phyloP scores from a whole-genome alignment of 345 rosid genomes.

The Citrus maxima region DNA sequence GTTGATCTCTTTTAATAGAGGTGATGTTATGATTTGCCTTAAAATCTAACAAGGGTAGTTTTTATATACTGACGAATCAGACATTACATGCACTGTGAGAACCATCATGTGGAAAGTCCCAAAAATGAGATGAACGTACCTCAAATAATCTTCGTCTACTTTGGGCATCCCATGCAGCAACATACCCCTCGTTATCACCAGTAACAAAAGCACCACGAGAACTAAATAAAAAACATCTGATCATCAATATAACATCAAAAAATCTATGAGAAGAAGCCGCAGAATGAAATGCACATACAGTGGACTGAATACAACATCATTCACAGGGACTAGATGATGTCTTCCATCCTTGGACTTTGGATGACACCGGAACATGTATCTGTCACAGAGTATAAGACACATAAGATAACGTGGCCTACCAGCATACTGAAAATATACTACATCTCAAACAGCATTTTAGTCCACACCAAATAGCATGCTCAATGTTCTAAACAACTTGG shows the following conservation, averaged over 20 bases:
- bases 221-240: conserved; percentile 32
- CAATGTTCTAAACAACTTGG: neutral
- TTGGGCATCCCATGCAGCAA: conserved; percentile 63
- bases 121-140: conserved; percentile 30
- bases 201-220: conserved; percentile 56
- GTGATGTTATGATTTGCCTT: neutral
- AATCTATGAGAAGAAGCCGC: conserved; percentile 10
- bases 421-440: neutral
- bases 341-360: conserved; percentile 68
- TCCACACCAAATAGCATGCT: neutral
- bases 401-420: neutral
- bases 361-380: conserved; percentile 74
- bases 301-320: conserved; percentile 66
- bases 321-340: conserved; percentile 52
- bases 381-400: conserved; percentile 24
- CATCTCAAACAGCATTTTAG: neutral
- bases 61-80: no score
- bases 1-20: neutral
- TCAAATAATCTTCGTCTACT: conserved; percentile 64
- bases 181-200: conserved; percentile 75
- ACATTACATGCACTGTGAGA: neutral
- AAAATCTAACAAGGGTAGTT: no score
- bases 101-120: neutral
- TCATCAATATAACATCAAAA: conserved; percentile 15
- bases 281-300: conserved; percentile 37